phyloP scores from a whole-genome alignment of 1,139 yeast genomes.

The Yamadazyma sp. region DNA sequence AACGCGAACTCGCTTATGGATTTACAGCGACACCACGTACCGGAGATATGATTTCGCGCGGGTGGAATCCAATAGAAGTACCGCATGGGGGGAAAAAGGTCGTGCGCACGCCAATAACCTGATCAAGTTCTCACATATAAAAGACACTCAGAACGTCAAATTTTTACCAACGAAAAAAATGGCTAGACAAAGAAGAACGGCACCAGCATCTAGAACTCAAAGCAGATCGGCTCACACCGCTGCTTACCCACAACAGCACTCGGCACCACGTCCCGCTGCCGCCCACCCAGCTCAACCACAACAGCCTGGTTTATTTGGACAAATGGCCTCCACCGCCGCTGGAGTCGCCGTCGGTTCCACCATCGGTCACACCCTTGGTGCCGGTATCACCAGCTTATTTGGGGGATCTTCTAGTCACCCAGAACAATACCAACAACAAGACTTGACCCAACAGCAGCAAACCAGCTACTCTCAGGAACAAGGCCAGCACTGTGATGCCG shows the following conservation, averaged over 20 bases:
- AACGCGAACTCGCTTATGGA: slow-evolving; percentile 1
- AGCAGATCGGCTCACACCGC: slow-evolving; percentile 76
- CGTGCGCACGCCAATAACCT: no score
- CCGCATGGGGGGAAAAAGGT: not conserved
- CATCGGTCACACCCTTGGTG: slow-evolving; percentile 94
- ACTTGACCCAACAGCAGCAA: slow-evolving; percentile 32
- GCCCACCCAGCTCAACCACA: slow-evolving; percentile 40
- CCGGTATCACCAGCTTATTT: slow-evolving; percentile 85
- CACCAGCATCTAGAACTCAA: slow-evolving; percentile 56
- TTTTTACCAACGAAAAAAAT: slow-evolving; percentile 22
- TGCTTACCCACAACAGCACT: slow-evolving; percentile 50
- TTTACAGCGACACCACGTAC: not conserved
- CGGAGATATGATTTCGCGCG: slow-evolving; percentile 1
- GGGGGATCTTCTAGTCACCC: slow-evolving; percentile 74
- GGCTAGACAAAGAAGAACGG: slow-evolving; percentile 68
- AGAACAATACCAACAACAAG: slow-evolving; percentile 28
- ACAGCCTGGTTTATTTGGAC: slow-evolving; percentile 86
- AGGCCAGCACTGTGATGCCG: slow-evolving; percentile 75
- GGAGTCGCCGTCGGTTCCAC: slow-evolving; percentile 99
- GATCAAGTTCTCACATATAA: no score
- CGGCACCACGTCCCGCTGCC: slow-evolving; percentile 27
- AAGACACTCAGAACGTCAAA: not conserved
- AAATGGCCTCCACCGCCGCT: slow-evolving; percentile 98
- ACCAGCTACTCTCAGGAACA: slow-evolving; percentile 46
- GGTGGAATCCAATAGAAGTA: no score